Base-by-base conservation (phyloP, 768 basidiomycete genomes). In the Tulasnella sp. region DNA sequence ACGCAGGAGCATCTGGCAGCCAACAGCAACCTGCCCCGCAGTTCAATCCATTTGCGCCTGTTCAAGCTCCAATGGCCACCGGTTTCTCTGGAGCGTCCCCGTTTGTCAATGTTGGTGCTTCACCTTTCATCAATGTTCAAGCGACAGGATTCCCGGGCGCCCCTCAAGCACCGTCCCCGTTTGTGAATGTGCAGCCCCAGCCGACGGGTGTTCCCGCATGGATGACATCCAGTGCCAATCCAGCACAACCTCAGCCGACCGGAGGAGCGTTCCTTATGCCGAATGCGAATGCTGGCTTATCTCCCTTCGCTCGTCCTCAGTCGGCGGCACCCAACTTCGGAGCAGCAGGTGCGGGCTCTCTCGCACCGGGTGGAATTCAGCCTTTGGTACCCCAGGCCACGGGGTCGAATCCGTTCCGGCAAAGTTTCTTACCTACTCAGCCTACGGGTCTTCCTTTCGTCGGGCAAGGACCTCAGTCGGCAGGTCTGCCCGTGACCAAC, bases 341-440 rank as follows among this genome's bases (percentile, higher is more conserved):
- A 29, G 69, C 44, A 7, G 47, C 34, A 47, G 67, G 67, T 8
- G 67, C 67, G 16, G 67, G 67, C 5, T 16, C 69, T 47, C 26
- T 5, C 5, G 52, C 52, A 5, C 76, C 72, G 75, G 76, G 71
- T 5, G 70, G 74, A 32, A 73, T 77, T 34, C 77, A 73, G 73
- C 79, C 29, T 72, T 65, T 65, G 22, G 35, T 65, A 40, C 44
- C 69, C 3, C 69, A 70, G 44, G 26, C 44, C 1, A 78, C 89
- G 9, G 90, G 88, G 22, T 81, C 83, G 52, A 95, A 94, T 79
- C 93, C 92, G 9, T 95, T 95, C 83, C 84, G 94, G 39, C 92
- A 92, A 79, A 91, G 86, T 75, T 85, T 89, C 84, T 79, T 93
- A 74, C 71, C 88, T 32, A 85, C 89, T 12, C 88, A 90, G 76